Evolutionary conservation across 306 rosid species (phyloP).

Genomic region (Astragalus membranaceus): DNA sequence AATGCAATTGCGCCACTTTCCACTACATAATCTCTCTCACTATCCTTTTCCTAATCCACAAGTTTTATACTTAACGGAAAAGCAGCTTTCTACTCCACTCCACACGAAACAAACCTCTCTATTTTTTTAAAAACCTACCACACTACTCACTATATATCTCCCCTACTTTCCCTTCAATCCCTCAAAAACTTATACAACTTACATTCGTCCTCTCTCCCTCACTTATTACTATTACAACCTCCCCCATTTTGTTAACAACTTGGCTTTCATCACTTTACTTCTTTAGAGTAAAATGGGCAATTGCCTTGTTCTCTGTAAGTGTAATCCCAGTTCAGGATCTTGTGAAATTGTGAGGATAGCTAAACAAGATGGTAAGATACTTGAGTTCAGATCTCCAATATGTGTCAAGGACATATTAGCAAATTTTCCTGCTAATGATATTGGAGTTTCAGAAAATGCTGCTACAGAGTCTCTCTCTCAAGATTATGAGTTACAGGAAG

Average conservation of each 20-base stretch:
- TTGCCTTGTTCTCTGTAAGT: constrained; percentile 29
- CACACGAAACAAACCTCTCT: constrained; percentile 35
- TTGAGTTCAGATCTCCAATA: constrained; percentile 39
- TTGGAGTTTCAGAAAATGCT: constrained; percentile 32
- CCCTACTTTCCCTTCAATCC: constrained; percentile 26
- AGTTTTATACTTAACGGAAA: constrained; percentile 25
- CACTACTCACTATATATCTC: constrained; percentile 19
- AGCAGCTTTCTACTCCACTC: constrained; percentile 33
- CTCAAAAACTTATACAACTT: not conserved
- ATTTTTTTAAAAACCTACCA: constrained; percentile 11
- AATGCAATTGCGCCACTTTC: constrained; percentile 35
- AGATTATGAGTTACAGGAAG: constrained; percentile 41
- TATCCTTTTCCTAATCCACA: constrained; percentile 5
- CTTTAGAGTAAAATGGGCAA: constrained; percentile 50
- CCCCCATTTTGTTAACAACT: not conserved
- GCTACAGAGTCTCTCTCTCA: constrained; percentile 31
- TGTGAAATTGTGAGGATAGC: constrained; percentile 36
- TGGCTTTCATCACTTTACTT: not conserved
- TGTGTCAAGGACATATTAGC: constrained; percentile 46
- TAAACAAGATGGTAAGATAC: constrained; percentile 46
- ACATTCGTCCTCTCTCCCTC: constrained; percentile 16
- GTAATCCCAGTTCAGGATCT: constrained; percentile 18
- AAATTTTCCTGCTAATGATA: constrained; percentile 25
- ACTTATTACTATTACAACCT: not conserved
- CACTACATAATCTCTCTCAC: constrained; percentile 24